Percentiles rank a stretch among this genome's conserved stretches.
phyloP scores from a whole-genome alignment of 352 stramenopile genomes.

The Pythium coloratum region DNA sequence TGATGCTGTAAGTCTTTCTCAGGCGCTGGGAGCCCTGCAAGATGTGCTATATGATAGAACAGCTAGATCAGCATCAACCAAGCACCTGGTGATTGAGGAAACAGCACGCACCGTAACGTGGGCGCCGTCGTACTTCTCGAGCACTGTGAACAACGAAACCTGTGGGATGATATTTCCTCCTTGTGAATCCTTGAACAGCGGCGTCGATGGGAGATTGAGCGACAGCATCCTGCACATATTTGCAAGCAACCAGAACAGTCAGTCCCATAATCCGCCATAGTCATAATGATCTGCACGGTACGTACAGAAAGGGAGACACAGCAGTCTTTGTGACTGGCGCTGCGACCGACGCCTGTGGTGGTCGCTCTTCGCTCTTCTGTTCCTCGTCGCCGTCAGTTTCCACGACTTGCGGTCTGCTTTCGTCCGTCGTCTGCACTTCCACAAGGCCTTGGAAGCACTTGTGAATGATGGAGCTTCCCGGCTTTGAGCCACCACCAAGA shows the following conservation, averaged over 20 bases:
- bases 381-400: conserved; percentile 33
- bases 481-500: conserved; percentile 82
- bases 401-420: conserved; percentile 41
- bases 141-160: conserved; percentile 95
- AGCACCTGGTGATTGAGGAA: neutral
- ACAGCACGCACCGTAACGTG: conserved; percentile 55
- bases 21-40: conserved; percentile 80
- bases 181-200: conserved; percentile 98
- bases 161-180: conserved; percentile 96
- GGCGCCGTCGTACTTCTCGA: conserved; percentile 97
- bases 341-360: neutral
- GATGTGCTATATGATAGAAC: conserved; percentile 48
- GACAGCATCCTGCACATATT: conserved; percentile 88
- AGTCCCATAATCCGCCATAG: neutral
- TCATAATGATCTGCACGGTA: neutral
- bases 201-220: conserved; percentile 97
- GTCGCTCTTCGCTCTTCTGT: conserved; percentile 22
- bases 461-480: conserved; percentile 93
- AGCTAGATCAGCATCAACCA: too few species aligned
- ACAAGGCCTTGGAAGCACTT: conserved; percentile 96
- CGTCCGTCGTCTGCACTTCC: conserved; percentile 88
- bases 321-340: conserved; percentile 33
- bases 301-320: conserved; percentile 74
- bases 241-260: neutral
- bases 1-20: conserved; percentile 93